These are phyloP conservation scores for Trypanosoma brucei DNA, from an alignment of 208 protist genomes.

Conservation along the genomic window DNA sequence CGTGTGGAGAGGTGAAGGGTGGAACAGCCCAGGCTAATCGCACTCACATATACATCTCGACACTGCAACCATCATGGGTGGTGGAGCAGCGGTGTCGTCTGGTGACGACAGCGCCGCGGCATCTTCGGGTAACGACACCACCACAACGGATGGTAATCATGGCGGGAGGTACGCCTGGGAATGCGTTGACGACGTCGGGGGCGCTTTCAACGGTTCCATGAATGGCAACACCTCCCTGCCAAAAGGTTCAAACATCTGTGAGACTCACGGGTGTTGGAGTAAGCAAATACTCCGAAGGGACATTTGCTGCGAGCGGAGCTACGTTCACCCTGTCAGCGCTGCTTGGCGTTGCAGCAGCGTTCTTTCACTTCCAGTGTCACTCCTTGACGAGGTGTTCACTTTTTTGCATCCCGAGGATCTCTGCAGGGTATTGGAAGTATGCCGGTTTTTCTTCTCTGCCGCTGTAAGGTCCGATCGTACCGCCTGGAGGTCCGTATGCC, in stretches of 20 bases:
- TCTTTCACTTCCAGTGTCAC: conserved; percentile 2
- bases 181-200: background rate
- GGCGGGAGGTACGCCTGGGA: conserved; percentile 8
- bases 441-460: conserved; percentile 37
- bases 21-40: background rate
- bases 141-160: conserved; percentile 17
- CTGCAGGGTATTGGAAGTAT: conserved; percentile 58
- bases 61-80: background rate
- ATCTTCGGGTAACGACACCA: background rate
- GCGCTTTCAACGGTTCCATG: background rate
- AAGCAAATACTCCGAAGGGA: background rate
- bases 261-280: no score
- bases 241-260: no score
- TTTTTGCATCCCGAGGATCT: conserved; percentile 54
- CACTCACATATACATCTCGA: background rate
- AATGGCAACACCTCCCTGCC: conserved; percentile 6
- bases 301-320: background rate
- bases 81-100: background rate
- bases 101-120: background rate
- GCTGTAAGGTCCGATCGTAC: conserved; percentile 50
- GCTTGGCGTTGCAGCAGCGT: background rate
- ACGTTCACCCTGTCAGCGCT: background rate
- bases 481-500: conserved; percentile 59
- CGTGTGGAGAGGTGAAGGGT: no score
- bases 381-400: conserved; percentile 13